Percentiles rank a stretch among this genome's conserved stretches.
Evolutionary conservation across 306 rosid species (phyloP).

Genomic region (Vigna mungo): DNA sequence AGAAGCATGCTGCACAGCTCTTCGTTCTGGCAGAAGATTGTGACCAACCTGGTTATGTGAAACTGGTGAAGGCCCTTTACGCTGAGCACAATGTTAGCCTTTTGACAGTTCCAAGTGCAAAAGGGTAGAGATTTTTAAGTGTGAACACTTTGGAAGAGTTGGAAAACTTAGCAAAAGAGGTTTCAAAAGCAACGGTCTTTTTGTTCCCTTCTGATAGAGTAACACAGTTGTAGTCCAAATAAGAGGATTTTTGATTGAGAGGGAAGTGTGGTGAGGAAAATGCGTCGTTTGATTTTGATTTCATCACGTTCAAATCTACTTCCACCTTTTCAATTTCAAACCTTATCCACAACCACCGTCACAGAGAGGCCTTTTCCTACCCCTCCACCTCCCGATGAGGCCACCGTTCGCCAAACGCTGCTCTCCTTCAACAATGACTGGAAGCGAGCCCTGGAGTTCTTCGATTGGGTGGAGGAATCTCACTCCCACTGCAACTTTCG

Average conservation of each 20-base stretch:
- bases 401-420: conserved; percentile 64
- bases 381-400: conserved; percentile 34
- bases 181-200: too few species aligned
- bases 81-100: conserved; percentile 75
- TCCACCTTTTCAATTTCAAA: background rate
- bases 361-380: background rate
- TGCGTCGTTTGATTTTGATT: background rate
- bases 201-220: too few species aligned
- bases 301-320: conserved; percentile 6
- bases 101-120: conserved; percentile 78
- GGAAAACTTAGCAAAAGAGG: too few species aligned
- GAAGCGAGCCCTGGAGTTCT: conserved; percentile 83
- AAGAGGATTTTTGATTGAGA: too few species aligned
- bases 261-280: background rate
- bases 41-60: conserved; percentile 80
- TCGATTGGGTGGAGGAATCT: conserved; percentile 69
- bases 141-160: too few species aligned
- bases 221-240: too few species aligned
- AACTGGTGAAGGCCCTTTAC: conserved; percentile 81
- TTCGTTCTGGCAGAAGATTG: conserved; percentile 87
- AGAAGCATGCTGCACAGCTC: conserved; percentile 85
- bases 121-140: background rate
- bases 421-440: conserved; percentile 78
- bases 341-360: background rate
- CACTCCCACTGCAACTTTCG: conserved; percentile 46